Evolutionary conservation across 2,329 filamentous ascomycete genomes (phyloP).

Genomic region (Aphanocladium album): DNA sequence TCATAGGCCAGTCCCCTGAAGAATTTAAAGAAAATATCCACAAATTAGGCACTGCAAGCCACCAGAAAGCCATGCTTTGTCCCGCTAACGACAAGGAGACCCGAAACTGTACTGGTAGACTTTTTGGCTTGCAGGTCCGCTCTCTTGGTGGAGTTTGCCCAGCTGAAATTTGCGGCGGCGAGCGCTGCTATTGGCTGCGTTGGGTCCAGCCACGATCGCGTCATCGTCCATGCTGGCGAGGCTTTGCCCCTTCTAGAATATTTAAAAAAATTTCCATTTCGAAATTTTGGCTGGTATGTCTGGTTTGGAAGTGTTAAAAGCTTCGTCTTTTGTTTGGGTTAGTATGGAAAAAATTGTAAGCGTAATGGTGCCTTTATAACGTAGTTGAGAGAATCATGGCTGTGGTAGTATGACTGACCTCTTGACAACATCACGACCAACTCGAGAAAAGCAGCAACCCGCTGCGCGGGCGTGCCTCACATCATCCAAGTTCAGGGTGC

Average conservation of each 20-base stretch:
- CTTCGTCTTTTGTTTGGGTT: no score
- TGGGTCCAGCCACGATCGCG: constrained; percentile 19
- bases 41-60: neutral
- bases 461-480: neutral
- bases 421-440: no score
- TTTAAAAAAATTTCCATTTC: neutral
- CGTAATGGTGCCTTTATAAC: no score
- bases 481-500: constrained; percentile 10
- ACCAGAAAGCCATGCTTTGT: no score
- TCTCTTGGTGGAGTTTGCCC: neutral
- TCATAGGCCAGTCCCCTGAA: neutral
- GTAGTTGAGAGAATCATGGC: no score
- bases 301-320: neutral
- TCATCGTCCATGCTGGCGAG: constrained; percentile 18
- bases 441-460: neutral
- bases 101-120: neutral
- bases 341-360: no score
- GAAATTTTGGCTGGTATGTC: neutral
- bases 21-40: neutral
- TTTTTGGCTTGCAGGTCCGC: neutral
- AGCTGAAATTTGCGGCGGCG: constrained; percentile 14
- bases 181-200: constrained; percentile 16
- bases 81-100: neutral
- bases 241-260: constrained; percentile 6
- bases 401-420: no score